Conservation (phyloP, 768 basidiomycete genomes). For the Auriscalpium microsporum region DNA sequence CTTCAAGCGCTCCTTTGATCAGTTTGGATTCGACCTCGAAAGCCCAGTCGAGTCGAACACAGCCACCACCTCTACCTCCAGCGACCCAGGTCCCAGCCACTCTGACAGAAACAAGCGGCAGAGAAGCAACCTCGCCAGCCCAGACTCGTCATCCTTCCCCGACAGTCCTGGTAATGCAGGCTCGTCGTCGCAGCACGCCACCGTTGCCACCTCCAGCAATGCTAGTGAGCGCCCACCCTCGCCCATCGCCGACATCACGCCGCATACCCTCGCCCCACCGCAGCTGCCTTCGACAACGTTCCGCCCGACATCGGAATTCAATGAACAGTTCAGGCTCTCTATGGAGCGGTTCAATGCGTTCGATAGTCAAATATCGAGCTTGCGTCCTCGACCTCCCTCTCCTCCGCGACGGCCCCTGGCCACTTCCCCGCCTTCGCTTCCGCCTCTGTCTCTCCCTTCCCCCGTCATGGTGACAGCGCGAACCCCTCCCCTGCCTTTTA, state of each 20-base stretch:
- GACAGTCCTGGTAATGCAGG: neutral
- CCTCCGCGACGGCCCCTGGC: conserved; percentile 4
- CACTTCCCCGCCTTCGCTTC: conserved; percentile 7
- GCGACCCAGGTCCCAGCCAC: conserved; percentile 10
- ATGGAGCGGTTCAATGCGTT: conserved; percentile 17
- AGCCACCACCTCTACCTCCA: conserved; percentile 22
- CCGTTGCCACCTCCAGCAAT: neutral
- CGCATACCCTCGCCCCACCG: conserved; percentile 1
- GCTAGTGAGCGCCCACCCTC: neutral
- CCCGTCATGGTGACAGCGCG: neutral
- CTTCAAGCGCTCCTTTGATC: conserved; percentile 53
- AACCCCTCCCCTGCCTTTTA: neutral
- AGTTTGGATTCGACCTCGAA: conserved; percentile 50
- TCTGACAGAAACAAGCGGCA: conserved; percentile 13
- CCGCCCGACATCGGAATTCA: conserved; percentile 1
- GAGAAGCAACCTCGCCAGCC: conserved; percentile 11
- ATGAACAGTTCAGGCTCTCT: conserved; percentile 14
- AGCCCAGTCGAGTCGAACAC: conserved; percentile 28
- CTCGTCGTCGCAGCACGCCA: neutral
- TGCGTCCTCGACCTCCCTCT: conserved; percentile 8
- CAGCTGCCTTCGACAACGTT: neutral
- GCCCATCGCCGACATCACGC: neutral
- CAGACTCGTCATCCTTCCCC: neutral
- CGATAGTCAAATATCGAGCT: conserved; percentile 15
- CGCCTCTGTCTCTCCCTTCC: conserved; percentile 12